A percentile compares a stretch with the other conserved stretches of the same genome.
Conservation (phyloP, 1,139 yeast species). For the Saccharomyces pastorianus region DNA sequence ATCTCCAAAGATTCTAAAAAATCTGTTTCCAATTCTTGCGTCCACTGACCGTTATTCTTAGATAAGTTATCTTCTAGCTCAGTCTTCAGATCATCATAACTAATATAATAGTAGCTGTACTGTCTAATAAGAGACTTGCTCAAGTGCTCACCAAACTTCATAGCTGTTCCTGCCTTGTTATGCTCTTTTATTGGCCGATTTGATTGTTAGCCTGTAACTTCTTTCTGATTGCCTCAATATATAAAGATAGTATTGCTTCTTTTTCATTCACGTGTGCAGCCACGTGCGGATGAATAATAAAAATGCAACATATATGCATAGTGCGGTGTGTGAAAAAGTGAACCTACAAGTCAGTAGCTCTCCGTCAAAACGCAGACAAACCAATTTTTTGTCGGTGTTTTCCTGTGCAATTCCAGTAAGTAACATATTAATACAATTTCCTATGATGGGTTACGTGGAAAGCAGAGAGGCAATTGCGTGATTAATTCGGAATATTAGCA, state of each 20-base stretch:
- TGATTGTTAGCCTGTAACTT: not conserved
- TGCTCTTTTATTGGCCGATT: not conserved
- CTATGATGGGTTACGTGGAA: not conserved
- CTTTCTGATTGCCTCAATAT: not conserved
- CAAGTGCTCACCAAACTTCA: slow-evolving; percentile 66
- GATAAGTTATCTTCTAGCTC: slow-evolving; percentile 60
- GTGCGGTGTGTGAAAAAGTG: not conserved
- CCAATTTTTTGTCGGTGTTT: not conserved
- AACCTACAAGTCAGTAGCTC: not conserved
- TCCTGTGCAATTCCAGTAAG: not conserved
- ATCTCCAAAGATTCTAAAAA: slow-evolving; percentile 66
- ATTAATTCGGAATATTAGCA: not conserved
- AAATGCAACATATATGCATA: not conserved
- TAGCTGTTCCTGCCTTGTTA: slow-evolving; percentile 2
- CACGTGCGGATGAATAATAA: not conserved
- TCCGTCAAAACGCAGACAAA: not conserved
- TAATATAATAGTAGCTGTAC: slow-evolving; percentile 80
- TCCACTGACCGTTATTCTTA: slow-evolving; percentile 54
- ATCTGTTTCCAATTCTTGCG: slow-evolving; percentile 67
- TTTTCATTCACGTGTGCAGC: not conserved
- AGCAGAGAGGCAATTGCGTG: not conserved
- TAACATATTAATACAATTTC: not conserved
- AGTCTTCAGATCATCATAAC: slow-evolving; percentile 83
- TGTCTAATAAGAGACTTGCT: slow-evolving; percentile 69
- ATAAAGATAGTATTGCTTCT: not conserved